These are phyloP conservation scores for Hymenoscyphus albidus DNA, from an alignment of 2,329 filamentous ascomycete genomes.

Conservation along the genomic window DNA sequence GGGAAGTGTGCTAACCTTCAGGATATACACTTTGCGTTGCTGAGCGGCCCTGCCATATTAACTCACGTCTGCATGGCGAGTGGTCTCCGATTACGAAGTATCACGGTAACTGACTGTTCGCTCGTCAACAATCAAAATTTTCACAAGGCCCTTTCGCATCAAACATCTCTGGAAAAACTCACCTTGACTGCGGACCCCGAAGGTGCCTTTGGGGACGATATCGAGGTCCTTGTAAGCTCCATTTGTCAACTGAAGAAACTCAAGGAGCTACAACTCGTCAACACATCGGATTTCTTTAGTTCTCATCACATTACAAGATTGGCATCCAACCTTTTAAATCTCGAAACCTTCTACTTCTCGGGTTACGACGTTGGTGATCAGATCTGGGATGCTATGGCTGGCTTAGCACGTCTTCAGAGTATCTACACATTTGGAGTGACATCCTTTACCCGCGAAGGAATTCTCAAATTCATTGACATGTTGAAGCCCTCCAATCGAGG, in stretches of 20 bases:
- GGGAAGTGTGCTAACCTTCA: slow-evolving; percentile 48
- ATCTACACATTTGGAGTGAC: slow-evolving; percentile 54
- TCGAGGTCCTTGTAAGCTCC: slow-evolving; percentile 47
- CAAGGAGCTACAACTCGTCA: slow-evolving; percentile 48
- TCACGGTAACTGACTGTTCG: slow-evolving; percentile 48
- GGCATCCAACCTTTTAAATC: slow-evolving; percentile 36
- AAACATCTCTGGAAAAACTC: slow-evolving; percentile 45
- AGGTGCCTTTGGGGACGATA: slow-evolving; percentile 43
- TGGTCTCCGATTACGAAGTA: slow-evolving; percentile 43
- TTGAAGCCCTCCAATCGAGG: slow-evolving; percentile 37
- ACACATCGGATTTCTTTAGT: slow-evolving; percentile 49
- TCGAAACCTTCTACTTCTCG: slow-evolving; percentile 55
- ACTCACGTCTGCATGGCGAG: slow-evolving; percentile 45
- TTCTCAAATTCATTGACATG: slow-evolving; percentile 41
- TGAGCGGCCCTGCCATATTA: slow-evolving; percentile 50
- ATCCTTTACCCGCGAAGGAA: slow-evolving; percentile 48
- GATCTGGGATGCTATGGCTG: slow-evolving; percentile 34
- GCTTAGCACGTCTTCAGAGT: slow-evolving; percentile 32
- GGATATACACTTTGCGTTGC: slow-evolving; percentile 49
- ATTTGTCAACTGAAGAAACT: slow-evolving; percentile 50
- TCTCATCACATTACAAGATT: slow-evolving; percentile 48
- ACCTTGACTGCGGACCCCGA: slow-evolving; percentile 46
- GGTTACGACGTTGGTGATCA: slow-evolving; percentile 51
- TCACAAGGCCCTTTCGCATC: slow-evolving; percentile 48
- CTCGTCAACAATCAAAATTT: slow-evolving; percentile 48